A percentile compares a stretch with the other conserved stretches of the same genome.
Evolutionary conservation across 2,329 filamentous ascomycete species (phyloP).

Genomic region (Trematosphaeria pertusa): DNA sequence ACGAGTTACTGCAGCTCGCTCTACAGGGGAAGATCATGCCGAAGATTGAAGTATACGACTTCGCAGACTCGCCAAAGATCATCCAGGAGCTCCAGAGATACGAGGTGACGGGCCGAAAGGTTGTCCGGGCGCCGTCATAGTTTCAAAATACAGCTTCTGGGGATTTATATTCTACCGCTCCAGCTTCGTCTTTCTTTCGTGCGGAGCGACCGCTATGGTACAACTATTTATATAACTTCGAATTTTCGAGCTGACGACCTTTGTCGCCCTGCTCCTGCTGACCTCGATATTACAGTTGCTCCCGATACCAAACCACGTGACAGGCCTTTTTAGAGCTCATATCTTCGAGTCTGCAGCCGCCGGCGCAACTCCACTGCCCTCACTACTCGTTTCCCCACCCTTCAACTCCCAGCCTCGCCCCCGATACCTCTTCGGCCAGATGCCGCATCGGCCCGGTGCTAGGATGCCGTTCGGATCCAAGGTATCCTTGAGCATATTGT

Average conservation of each 20-base stretch:
- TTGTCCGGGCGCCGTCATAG: constrained; percentile 38
- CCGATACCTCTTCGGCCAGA: constrained; percentile 26
- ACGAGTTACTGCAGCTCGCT: constrained; percentile 54
- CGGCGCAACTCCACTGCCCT: constrained; percentile 21
- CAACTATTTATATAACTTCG: too few species aligned
- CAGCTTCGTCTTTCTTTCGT: too few species aligned
- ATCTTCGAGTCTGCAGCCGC: constrained; percentile 12
- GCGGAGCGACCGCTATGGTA: too few species aligned
- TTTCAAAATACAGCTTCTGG: too few species aligned
- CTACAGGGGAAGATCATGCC: constrained; percentile 51
- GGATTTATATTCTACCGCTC: too few species aligned
- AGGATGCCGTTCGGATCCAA: constrained; percentile 51
- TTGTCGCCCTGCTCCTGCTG: too few species aligned
- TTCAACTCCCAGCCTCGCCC: constrained; percentile 24
- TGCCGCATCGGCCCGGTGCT: constrained; percentile 28
- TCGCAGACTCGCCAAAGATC: constrained; percentile 44
- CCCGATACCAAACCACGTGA: too few species aligned
- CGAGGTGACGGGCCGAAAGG: constrained; percentile 46
- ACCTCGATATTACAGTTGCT: too few species aligned
- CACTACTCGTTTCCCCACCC: constrained; percentile 17
- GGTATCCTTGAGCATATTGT: constrained; percentile 54
- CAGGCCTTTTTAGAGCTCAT: too few species aligned
- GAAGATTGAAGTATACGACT: constrained; percentile 46
- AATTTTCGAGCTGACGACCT: too few species aligned
- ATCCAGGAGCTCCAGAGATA: constrained; percentile 42